Percentiles rank a stretch among this genome's conserved stretches.
These are phyloP conservation scores for Amanita phalloides DNA, from an alignment of 768 basidiomycete genomes.

Conservation along the genomic window DNA sequence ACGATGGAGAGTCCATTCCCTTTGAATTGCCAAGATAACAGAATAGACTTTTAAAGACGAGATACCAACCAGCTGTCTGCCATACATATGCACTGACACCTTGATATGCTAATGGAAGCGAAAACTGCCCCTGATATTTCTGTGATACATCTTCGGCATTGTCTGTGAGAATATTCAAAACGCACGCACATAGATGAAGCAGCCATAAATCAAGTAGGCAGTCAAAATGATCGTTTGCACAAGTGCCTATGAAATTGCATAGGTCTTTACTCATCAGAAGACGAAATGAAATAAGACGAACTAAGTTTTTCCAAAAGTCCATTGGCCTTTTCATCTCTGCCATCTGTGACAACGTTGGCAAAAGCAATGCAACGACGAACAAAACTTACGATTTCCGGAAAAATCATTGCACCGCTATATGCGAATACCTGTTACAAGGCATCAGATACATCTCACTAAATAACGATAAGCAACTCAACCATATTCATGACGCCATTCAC, in stretches of 20 bases:
- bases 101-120: slow-evolving; percentile 35
- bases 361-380: slow-evolving; percentile 2
- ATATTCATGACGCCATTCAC: slow-evolving; percentile 60
- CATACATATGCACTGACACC: slow-evolving; percentile 33
- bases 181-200: slow-evolving; percentile 30
- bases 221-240: slow-evolving; percentile 40
- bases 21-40: slow-evolving; percentile 4
- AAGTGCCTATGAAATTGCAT: slow-evolving; percentile 14
- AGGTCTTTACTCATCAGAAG: background rate
- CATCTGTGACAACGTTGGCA: slow-evolving; percentile 28
- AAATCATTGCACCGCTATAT: slow-evolving; percentile 42
- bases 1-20: slow-evolving; percentile 37
- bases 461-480: slow-evolving; percentile 12
- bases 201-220: slow-evolving; percentile 47
- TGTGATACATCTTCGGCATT: slow-evolving; percentile 11
- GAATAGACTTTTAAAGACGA: background rate
- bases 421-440: slow-evolving; percentile 32
- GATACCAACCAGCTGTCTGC: slow-evolving; percentile 32
- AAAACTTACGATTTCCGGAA: slow-evolving; percentile 28
- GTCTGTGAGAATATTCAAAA: background rate
- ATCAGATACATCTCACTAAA: background rate
- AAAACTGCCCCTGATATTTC: slow-evolving; percentile 53
- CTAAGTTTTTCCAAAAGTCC: slow-evolving; percentile 65
- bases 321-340: slow-evolving; percentile 58
- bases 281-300: slow-evolving; percentile 10